These are phyloP conservation scores for Graphilbum fragrans DNA, from an alignment of 2,329 filamentous ascomycete species.

Conservation along the genomic window DNA sequence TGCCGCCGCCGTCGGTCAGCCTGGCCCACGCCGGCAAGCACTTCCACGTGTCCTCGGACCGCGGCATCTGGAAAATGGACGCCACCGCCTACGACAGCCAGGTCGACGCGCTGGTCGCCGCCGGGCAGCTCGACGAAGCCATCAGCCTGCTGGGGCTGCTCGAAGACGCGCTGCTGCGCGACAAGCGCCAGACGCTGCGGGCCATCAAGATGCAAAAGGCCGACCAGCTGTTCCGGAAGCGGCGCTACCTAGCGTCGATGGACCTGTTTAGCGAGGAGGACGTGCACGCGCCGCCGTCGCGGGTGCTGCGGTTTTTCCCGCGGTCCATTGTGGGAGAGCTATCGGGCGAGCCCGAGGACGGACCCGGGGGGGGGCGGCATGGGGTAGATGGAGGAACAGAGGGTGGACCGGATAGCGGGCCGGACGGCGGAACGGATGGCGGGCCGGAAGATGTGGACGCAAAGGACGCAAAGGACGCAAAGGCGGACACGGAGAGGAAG, in stretches of 20 bases:
- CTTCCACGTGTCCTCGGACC: constrained; percentile 84
- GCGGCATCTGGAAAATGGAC: constrained; percentile 92
- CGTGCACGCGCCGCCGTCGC: constrained; percentile 78
- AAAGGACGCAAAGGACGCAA: constrained; percentile 15
- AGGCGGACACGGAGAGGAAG: constrained; percentile 17
- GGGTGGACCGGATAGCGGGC: constrained; percentile 13
- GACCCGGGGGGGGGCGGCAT: constrained; percentile 19
- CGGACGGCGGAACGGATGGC: constrained; percentile 14
- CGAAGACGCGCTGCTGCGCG: constrained; percentile 76
- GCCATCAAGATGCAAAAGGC: constrained; percentile 90
- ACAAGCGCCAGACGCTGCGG: constrained; percentile 70
- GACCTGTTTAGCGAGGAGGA: constrained; percentile 78
- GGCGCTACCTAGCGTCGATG: constrained; percentile 74
- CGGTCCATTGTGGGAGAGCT: constrained; percentile 71
- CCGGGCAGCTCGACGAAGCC: constrained; percentile 73
- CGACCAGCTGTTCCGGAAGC: constrained; percentile 67
- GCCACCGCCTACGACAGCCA: constrained; percentile 86
- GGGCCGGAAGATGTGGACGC: constrained; percentile 21
- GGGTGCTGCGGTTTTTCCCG: constrained; percentile 78
- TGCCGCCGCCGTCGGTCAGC: constrained; percentile 84
- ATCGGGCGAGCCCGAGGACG: constrained; percentile 36
- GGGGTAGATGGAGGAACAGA: constrained; percentile 15
- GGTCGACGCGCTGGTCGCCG: constrained; percentile 66
- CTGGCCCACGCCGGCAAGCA: constrained; percentile 94
- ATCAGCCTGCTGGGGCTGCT: constrained; percentile 82